Conservation (phyloP, 257 asterid genomes). For the Cruciata laevipes region DNA sequence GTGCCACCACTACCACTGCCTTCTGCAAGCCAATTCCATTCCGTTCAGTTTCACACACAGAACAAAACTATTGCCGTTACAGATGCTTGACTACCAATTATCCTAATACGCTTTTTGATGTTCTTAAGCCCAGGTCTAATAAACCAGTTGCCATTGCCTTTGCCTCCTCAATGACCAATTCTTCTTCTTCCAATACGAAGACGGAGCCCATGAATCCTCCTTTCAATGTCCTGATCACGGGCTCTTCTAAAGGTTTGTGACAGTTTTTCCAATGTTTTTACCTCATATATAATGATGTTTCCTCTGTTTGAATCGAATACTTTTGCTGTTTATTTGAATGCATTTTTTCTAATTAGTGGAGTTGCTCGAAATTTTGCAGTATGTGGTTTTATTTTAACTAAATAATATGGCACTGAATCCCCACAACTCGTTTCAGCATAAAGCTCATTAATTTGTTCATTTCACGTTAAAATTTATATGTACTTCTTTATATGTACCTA, state of each 20-base stretch:
- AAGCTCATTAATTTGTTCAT: too few relatives aligned
- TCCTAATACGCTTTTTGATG: not conserved
- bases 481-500: not conserved
- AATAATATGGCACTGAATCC: not conserved
- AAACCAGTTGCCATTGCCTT: conserved; percentile 12
- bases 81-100: conserved; percentile 7
- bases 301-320: not conserved
- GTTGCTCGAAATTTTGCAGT: not conserved
- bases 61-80: not conserved
- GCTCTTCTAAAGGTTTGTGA: conserved; percentile 65
- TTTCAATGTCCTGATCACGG: conserved; percentile 75
- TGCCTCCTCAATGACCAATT: conserved; percentile 6
- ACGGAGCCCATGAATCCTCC: conserved; percentile 72
- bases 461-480: too few relatives aligned
- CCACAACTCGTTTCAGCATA: not conserved
- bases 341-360: not conserved
- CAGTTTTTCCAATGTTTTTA: not conserved
- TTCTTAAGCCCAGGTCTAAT: conserved; percentile 5
- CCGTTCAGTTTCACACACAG: not conserved
- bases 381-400: not conserved
- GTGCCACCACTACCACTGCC: not conserved
- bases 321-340: not conserved
- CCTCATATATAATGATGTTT: not conserved
- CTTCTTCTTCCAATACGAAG: conserved; percentile 22
- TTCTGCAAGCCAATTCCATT: conserved; percentile 1